These are phyloP conservation scores for Xylariomycetidae sp. DNA, from an alignment of 2,329 filamentous ascomycete species.

Conservation along the genomic window DNA sequence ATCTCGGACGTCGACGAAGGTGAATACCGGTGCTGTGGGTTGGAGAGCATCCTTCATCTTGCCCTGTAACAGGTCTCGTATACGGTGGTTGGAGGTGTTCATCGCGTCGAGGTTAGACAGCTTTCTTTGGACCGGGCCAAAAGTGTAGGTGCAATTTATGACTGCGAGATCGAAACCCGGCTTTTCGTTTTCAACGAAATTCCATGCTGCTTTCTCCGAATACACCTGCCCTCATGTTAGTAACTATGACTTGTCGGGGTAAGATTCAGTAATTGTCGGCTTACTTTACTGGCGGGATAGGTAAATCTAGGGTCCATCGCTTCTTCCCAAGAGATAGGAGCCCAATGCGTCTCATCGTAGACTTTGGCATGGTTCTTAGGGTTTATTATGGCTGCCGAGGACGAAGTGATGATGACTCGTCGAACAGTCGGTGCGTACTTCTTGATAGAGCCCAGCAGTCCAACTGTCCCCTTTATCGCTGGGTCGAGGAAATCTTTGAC, in stretches of 20 bases:
- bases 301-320: conserved; percentile 26
- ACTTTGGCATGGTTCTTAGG: conserved; percentile 30
- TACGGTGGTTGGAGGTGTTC: conserved; percentile 69
- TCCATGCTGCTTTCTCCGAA: conserved; percentile 64
- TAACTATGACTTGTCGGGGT: conserved; percentile 14
- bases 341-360: conserved; percentile 37
- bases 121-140: conserved; percentile 61
- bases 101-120: conserved; percentile 58
- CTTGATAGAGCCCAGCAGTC: conserved; percentile 44
- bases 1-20: conserved; percentile 59
- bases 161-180: conserved; percentile 57
- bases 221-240: conserved; percentile 44
- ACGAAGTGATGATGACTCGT: conserved; percentile 54
- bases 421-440: conserved; percentile 48
- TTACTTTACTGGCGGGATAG: conserved; percentile 42
- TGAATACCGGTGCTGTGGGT: conserved; percentile 49
- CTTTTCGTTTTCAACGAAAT: conserved; percentile 51
- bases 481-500: conserved; percentile 48
- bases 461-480: conserved; percentile 48
- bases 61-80: conserved; percentile 60
- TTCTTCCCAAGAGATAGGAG: conserved; percentile 31
- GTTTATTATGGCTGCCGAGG: conserved; percentile 40
- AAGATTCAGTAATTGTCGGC: conserved; percentile 19
- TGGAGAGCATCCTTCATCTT: conserved; percentile 53
- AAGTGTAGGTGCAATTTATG: conserved; percentile 58